phyloP scores from a whole-genome alignment of 208 protist genomes.

The Trichomonas vaginalis region DNA sequence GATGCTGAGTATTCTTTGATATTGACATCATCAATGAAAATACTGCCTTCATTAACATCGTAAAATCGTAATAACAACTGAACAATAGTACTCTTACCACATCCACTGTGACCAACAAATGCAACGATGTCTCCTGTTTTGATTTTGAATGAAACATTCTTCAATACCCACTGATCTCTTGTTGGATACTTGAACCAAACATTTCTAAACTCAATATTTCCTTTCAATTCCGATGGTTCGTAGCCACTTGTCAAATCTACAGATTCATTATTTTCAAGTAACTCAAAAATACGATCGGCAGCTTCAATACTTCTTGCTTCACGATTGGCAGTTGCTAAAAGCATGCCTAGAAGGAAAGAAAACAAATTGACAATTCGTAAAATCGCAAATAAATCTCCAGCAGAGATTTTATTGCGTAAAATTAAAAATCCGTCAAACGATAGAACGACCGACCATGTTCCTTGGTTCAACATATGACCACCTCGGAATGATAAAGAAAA shows the following conservation, averaged over 20 bases:
- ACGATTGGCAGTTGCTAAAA: not conserved
- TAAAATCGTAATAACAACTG: not conserved
- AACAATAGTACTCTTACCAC: not conserved
- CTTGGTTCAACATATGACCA: not conserved
- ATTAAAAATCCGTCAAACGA: not conserved
- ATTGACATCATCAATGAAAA: not conserved
- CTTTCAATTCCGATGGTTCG: not conserved
- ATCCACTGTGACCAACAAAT: not conserved
- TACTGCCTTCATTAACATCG: not conserved
- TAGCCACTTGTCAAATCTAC: not conserved
- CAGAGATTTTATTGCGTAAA: not conserved
- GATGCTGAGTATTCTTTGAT: not conserved
- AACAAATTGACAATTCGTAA: no score
- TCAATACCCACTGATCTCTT: not conserved
- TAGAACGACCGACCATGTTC: not conserved
- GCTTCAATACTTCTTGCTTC: not conserved
- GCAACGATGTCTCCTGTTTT: not conserved
- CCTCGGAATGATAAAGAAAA: not conserved
- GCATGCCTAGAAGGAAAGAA: not conserved
- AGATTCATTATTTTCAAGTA: not conserved
- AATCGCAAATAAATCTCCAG: not conserved
- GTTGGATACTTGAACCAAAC: not conserved
- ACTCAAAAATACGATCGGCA: not conserved
- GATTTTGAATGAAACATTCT: not conserved
- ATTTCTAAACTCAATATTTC: not conserved